A percentile compares a stretch with the other conserved stretches of the same genome.
Conservation (phyloP, 1,139 yeast genomes). For the Scheffersomyces quercinus region DNA sequence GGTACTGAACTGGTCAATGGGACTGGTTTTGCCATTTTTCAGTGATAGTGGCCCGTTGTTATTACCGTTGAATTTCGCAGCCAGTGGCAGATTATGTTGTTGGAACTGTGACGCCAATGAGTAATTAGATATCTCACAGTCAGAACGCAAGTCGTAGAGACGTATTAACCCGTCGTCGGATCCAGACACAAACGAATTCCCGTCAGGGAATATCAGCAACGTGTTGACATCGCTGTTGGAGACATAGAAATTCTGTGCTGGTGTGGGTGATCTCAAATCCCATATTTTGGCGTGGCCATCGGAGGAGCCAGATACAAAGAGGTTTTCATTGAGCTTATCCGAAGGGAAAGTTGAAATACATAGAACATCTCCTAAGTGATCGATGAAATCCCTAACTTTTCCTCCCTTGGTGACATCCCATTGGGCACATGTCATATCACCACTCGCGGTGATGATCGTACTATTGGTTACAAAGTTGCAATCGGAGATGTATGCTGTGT, state of each 20-base stretch:
- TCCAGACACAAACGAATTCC: conserved; percentile 66
- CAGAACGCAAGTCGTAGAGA: conserved; percentile 75
- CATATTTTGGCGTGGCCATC: conserved; percentile 74
- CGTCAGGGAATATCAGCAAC: conserved; percentile 69
- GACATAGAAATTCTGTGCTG: conserved; percentile 62
- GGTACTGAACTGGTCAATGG: background rate
- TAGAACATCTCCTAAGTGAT: conserved; percentile 81
- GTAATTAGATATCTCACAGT: conserved; percentile 64
- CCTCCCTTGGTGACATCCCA: conserved; percentile 77
- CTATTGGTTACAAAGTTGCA: conserved; percentile 62
- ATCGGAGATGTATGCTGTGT: conserved; percentile 79
- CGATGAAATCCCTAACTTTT: conserved; percentile 58
- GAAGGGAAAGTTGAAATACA: conserved; percentile 41
- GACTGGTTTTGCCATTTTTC: background rate
- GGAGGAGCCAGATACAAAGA: conserved; percentile 72
- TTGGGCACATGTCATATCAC: conserved; percentile 76
- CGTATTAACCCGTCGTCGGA: conserved; percentile 79
- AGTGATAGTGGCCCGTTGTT: conserved; percentile 4
- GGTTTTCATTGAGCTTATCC: conserved; percentile 17
- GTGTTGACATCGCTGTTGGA: conserved; percentile 69
- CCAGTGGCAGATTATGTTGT: background rate
- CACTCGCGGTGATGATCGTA: conserved; percentile 70
- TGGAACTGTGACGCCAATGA: conserved; percentile 27
- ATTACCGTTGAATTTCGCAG: too few relatives aligned
- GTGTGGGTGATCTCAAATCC: conserved; percentile 59